These are phyloP conservation scores for Fusarium nygamai DNA, from an alignment of 2,329 filamentous ascomycete genomes.

Conservation along the genomic window DNA sequence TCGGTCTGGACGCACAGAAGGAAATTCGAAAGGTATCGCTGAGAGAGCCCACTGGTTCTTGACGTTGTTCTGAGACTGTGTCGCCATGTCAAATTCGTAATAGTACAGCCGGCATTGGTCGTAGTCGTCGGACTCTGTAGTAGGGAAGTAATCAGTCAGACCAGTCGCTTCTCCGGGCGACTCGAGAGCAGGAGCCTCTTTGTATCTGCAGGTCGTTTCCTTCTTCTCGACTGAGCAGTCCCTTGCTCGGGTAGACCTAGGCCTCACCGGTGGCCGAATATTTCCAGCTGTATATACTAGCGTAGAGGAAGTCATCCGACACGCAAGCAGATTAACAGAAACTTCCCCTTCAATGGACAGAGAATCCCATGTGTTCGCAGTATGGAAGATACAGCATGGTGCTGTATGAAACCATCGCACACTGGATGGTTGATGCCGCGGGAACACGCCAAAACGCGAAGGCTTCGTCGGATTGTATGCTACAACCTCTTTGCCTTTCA, in stretches of 20 bases:
- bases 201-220: not conserved
- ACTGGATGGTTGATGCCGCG: conserved; percentile 64
- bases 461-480: conserved; percentile 66
- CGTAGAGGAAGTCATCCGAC: conserved; percentile 72
- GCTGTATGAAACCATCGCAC: conserved; percentile 75
- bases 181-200: not conserved
- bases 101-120: conserved; percentile 77
- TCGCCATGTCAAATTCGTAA: conserved; percentile 66
- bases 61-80: conserved; percentile 51
- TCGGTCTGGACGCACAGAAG: conserved; percentile 62
- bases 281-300: conserved; percentile 73
- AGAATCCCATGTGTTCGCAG: conserved; percentile 74
- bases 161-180: not conserved
- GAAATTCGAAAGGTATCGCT: conserved; percentile 75
- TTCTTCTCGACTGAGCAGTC: not conserved
- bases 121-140: conserved; percentile 58
- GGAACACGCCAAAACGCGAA: conserved; percentile 75
- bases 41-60: conserved; percentile 72
- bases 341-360: accelerated
- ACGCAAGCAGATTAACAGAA: conserved; percentile 70
- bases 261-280: conserved; percentile 49
- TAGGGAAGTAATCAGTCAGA: not conserved
- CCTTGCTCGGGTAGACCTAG: accelerated
- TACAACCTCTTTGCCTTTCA: conserved; percentile 64
- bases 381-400: conserved; percentile 76